Evolutionary conservation across 1,284 basidiomycete genomes (phyloP), one percentile per base, ranked within the genome.

Genomic region (Phenoliferia sp.): DNA sequence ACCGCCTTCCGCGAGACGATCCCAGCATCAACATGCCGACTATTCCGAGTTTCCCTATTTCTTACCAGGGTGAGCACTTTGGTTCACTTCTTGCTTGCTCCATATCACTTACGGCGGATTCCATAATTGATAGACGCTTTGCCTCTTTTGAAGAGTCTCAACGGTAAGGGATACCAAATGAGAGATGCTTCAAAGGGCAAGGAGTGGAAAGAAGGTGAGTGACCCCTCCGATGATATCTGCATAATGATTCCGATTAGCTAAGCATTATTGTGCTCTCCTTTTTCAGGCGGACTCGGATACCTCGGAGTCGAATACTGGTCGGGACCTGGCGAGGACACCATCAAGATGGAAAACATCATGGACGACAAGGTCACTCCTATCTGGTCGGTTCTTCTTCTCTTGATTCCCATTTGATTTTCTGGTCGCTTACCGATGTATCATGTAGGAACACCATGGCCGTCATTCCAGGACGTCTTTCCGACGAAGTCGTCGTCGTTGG

Each of bases 401-500:
- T 19, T 52, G 16, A 34, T n/a, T 32, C 50, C 35, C 2, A 34
- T n/a, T 34, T 28, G 34, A 35, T 22, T 4, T n/a, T n/a, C n/a
- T n/a, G n/a, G n/a, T n/a, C n/a, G n/a, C 48, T 9, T 3, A 36
- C 12, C 9, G 34, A 6, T 57, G 22, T 74, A 76, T 57, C 76
- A 77, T 15, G 61, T 39, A 72, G 88, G 89, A 94, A 97, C 80
- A 85, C 88, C 0, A 92, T 95, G 86, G 91, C 87, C 3, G 84
- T 88, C 48, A 91, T 98, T 69, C 94, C 93, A 9, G 94, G 95
- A 0, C 86, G 89, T 72, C 86, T 96, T 72, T 70, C 76, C 70
- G 87, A 94, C 75, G 92, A 96, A 76, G 87, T 94, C 0, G 85
- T 95, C 29, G 77, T 96, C 31, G 78, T 96, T 66, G 94, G 93